These are phyloP conservation scores for Lentinula boryana DNA, from an alignment of 768 basidiomycete species.

Conservation along the genomic window DNA sequence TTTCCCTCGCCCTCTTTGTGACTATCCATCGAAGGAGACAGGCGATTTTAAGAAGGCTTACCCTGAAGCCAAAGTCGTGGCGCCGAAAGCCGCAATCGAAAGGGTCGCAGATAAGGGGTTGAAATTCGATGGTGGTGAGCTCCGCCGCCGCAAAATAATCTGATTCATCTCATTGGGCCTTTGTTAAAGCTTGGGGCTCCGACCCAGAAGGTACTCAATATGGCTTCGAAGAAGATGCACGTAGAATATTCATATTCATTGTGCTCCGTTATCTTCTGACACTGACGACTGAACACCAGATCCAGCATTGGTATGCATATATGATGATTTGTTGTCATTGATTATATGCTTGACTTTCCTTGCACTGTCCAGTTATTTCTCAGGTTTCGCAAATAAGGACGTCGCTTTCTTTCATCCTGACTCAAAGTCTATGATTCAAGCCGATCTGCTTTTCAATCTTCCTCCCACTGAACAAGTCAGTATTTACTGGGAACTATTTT, in stretches of 20 bases:
- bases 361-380: constrained; percentile 47
- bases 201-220: constrained; percentile 61
- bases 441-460: constrained; percentile 81
- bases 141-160: neutral
- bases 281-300: neutral
- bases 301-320: constrained; percentile 8
- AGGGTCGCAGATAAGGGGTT: constrained; percentile 47
- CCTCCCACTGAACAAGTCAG: constrained; percentile 69
- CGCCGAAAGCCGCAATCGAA: constrained; percentile 48
- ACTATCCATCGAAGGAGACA: constrained; percentile 16
- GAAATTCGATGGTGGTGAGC: constrained; percentile 61
- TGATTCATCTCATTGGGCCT: neutral
- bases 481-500: neutral
- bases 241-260: neutral
- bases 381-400: constrained; percentile 71
- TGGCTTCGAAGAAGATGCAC: constrained; percentile 69
- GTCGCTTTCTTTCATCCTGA: constrained; percentile 75
- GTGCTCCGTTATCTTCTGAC: neutral
- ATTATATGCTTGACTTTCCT: neutral
- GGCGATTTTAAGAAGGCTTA: constrained; percentile 64
- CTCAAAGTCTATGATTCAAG: constrained; percentile 70
- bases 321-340: neutral
- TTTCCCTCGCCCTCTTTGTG: constrained; percentile 3
- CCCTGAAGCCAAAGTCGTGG: constrained; percentile 65
- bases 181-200: constrained; percentile 47